Base-by-base conservation (phyloP, 1,284 basidiomycete species). In the Ganoderma lingzhi region DNA sequence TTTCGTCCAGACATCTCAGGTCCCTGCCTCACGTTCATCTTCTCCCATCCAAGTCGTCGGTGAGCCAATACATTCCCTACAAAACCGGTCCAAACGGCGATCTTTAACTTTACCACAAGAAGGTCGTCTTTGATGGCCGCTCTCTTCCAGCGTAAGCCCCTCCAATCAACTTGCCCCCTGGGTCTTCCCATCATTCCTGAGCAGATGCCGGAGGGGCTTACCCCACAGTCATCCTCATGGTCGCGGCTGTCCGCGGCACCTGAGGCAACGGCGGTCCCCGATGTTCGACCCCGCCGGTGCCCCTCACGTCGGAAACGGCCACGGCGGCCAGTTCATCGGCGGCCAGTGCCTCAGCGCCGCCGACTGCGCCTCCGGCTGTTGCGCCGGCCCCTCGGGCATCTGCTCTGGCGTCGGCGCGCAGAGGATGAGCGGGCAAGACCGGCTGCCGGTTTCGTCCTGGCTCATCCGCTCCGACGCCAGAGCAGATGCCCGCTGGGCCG, bases 141-240 rank as follows among this genome's bases (percentile, higher is more conserved):
- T 42, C 35, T 61, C 59, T 61, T 61, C 59, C 59, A 61, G 39
- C 37, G 59, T 61, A 61, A 61, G 59, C 53, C 19, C 53, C 53
- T 35, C 53, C 53, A 30, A 56, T 56, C 53, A 17, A 30, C 6
- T 30, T 14, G 6, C 14, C 51, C 51, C n/a, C n/a, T n/a, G n/a
- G n/a, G n/a, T 3, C 14, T 1, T 30, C 5, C 19, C 44, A 45
- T n/a, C 44, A 45, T 14, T 2, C 53, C 45, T 45, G 19, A 6
- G n/a, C 28, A 30, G 30, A 32, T 2, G 30, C 15, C 53, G 32
- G 53, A 56, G 32, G 15, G 4, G 14, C 53, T 5, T 2, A 8
- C 48, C 30, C 28, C 17, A 30, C 53, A 56, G 53, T 56, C 30
- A 12, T 56, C 53, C 53, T 56, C 53, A 56, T 56, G 53, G 53